Evolutionary conservation across 257 asterid genomes (phyloP).

Genomic region (Nicotiana tomentosiformis): DNA sequence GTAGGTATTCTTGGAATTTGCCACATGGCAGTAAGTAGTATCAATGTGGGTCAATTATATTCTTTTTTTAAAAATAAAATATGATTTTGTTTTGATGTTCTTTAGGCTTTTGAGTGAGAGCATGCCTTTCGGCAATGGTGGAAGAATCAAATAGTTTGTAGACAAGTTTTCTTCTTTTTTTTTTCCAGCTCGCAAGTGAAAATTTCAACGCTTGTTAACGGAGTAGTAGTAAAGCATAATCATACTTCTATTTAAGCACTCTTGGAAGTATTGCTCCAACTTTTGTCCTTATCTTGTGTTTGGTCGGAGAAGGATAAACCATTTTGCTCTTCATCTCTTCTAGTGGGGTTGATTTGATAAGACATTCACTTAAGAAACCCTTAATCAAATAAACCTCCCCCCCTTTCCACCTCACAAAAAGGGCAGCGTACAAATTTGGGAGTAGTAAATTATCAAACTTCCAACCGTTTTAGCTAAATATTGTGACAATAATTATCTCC

Average conservation of each 20-base stretch:
- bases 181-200: background rate
- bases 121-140: constrained; percentile 39
- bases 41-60: background rate
- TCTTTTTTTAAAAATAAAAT: background rate
- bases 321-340: constrained; percentile 17
- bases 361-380: constrained; percentile 7
- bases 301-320: constrained; percentile 4
- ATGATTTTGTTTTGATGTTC: background rate
- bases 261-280: background rate
- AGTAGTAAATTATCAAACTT: background rate
- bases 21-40: background rate
- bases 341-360: constrained; percentile 1
- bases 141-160: constrained; percentile 10
- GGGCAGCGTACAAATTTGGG: background rate
- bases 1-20: background rate
- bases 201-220: constrained; percentile 27
- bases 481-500: background rate
- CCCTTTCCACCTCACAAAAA: background rate
- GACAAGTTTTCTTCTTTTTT: background rate
- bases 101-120: constrained; percentile 14
- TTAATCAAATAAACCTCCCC: background rate
- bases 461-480: background rate
- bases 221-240: background rate
- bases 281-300: constrained; percentile 2
- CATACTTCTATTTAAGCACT: constrained; percentile 1